Evolutionary conservation across 2,329 filamentous ascomycete species (phyloP), one percentile per base, ranked within the genome.

Genomic region (Aspergillus pseudoterreus): DNA sequence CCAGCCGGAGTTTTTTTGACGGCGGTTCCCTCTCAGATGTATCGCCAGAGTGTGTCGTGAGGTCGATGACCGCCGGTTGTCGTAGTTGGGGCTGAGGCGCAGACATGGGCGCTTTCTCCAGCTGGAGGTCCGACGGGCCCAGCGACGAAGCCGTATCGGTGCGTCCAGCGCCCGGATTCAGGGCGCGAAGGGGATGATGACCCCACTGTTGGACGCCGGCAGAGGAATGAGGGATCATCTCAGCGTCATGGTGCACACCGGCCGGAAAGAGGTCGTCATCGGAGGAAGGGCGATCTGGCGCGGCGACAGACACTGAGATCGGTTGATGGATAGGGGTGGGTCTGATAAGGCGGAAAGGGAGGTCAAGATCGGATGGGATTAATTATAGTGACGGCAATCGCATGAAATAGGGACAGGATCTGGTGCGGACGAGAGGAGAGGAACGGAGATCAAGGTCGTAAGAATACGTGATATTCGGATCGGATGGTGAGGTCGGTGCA

Each of bases 141-240:
- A 59, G 39, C 49, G 56, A 35, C 52, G 63, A 63, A 50, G 59
- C 57, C 45, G 59, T 50, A 49, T 68, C 65, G 43, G 56, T 52
- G 46, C 62, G 61, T 57, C 59, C 62, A 46, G 60, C 49, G 57
- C 56, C 63, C 55, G 58, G 64, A 61, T 68, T 66, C 52, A 65
- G 55, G 51, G 62, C 50, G 54, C 65, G 66, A 57, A 64, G 58
- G 52, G 66, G 65, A 51, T 38, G 10, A 4, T 67, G 65, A 52
- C 65, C 66, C 69, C 67, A 70, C 51, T 65, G 56, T 65, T 72
- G 70, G 61, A 66, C 64, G 61, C 68, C 68, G 59, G 66, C 66
- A 54, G 69, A 71, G 56, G 71, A 61, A 66, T 71, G 65, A 53
- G 70, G 67, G 57, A 71, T 73, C 71, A 74, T 73, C 61, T 66